Conservation (phyloP, 1,284 basidiomycete species). For the Farysia itapuensis region DNA sequence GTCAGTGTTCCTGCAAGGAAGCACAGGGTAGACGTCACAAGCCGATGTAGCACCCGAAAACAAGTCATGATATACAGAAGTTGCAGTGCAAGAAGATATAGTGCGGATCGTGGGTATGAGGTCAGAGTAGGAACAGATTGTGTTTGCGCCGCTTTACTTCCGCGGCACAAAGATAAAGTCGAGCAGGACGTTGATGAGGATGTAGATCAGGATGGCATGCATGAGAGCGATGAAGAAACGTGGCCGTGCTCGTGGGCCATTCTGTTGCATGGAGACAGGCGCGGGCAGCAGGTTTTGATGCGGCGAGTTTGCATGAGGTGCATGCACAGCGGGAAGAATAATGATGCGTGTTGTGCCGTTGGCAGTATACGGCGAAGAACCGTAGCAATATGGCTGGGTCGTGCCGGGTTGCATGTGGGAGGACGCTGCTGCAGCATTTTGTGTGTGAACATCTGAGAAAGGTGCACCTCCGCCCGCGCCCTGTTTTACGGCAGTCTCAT, state of each 20-base stretch:
- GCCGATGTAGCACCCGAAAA: too few relatives aligned
- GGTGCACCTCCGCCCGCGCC: conserved; percentile 15
- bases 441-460: neutral
- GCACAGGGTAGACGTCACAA: too few relatives aligned
- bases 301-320: neutral
- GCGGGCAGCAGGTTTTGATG: conserved; percentile 6
- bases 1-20: too few relatives aligned
- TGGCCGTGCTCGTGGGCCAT: conserved; percentile 8
- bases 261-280: conserved; percentile 4
- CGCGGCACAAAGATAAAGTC: conserved; percentile 16
- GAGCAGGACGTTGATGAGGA: conserved; percentile 24
- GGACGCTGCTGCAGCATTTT: neutral
- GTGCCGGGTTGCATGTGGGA: neutral
- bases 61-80: too few relatives aligned
- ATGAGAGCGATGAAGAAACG: conserved; percentile 28
- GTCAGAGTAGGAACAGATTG: too few relatives aligned
- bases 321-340: conserved; percentile 28
- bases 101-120: too few relatives aligned
- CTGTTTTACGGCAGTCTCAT: conserved; percentile 28
- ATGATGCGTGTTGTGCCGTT: conserved; percentile 24
- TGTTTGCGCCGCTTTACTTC: too few relatives aligned
- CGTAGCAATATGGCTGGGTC: conserved; percentile 4
- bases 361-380: conserved; percentile 26
- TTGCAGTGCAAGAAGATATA: too few relatives aligned
- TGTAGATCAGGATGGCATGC: conserved; percentile 25